Base-by-base conservation (phyloP, 345 rosid genomes). In the Erodium maritimum region DNA sequence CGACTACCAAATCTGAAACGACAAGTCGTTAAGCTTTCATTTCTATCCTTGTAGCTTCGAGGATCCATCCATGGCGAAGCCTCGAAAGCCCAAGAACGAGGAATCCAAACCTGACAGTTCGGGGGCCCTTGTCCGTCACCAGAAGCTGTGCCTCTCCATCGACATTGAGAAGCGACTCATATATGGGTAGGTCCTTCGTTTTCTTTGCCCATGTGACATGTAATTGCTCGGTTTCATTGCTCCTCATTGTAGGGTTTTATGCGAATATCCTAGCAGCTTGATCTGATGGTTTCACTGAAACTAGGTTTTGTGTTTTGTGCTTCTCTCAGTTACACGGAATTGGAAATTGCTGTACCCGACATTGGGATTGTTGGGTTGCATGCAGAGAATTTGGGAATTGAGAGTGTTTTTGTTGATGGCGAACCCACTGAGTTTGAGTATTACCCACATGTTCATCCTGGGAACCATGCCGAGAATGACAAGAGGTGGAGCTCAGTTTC, bases 301-400 rank as follows among this genome's bases (percentile, higher is more conserved):
- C 23, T 46, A 50, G 12, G 8, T 57, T 24, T 57, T 55, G 29
- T 22, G 11, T 50, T 29, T 0, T 56, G 23, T 61, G 57, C 18
- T 23, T 57, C 58, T 4, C 59, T 42, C 68, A 88, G 98, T 22
- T 89, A 83, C 71, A 86, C 99, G 14, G 91, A 93, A 79, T 74
- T 93, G 66, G 96, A 93, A 73, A 88, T 93, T 50, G 77, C 63
- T 21, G 99, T 93, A 18, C 99, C 99, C 21, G 96, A 93, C 64
- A 89, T 93, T 2, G 99, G 96, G 12, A 73, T 93, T 17, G 95
- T 85, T 20, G 99, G 95, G 24, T 72, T 93, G 62, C 84, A 84
- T 50, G 96, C 96, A 33, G 96, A 93, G 83, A 89, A 93, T 64
- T 78, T 93, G 69, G 99, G 82, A 33, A 89, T 93, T 0, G 88